Base-by-base conservation (phyloP, 2,329 filamentous ascomycete species). In the Rhynchosporium graminicola region DNA sequence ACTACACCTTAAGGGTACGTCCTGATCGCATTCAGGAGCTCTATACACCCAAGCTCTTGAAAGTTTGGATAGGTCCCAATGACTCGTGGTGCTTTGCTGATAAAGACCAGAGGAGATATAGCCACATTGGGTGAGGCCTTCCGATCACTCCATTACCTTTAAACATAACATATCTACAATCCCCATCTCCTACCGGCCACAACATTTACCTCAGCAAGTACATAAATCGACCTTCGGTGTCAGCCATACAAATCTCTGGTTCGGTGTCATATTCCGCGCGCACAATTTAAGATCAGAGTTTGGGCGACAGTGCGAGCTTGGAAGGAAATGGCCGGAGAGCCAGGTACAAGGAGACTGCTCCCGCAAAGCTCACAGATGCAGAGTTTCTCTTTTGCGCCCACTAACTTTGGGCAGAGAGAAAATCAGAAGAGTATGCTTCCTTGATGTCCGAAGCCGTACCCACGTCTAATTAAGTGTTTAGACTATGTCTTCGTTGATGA, bases 401-500 rank as follows among this genome's bases (percentile, higher is more conserved):
- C 79, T 71, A 84, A 78, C 73, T 78, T 82, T 73, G 82, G 85
- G 72, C 84, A 84, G 65, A 83, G 89, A 70, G 90, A 92, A 76
- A 91, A 90, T 64, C 90, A 94, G 74, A 94, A 93, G 80, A 94
- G 90, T 94, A 81, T 82, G 88, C 60, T 15, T 47, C 29, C 36
- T 50, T 33, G 8, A 29, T 47, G 2, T 4, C 5, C 36, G 40
- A 42, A 45, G 7, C 50, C 61, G 61, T 38, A 9, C 26, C 36
- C 42, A 56, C 26, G 57, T 65, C 76, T 79, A 70, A 79, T 69
- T 36, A 62, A 69, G 67, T 20, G 60, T 66, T 59, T 74, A 96
- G 93, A 97, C 76, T 98, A 97, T 90, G 95, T 98, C 72, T 98
- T 98, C 74, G 95, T 98, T 62, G 94, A 98, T 77, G 94, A 98